These are phyloP conservation scores for Talinum fruticosum DNA, from an alignment of 148 eudicot genomes.

Conservation along the genomic window DNA sequence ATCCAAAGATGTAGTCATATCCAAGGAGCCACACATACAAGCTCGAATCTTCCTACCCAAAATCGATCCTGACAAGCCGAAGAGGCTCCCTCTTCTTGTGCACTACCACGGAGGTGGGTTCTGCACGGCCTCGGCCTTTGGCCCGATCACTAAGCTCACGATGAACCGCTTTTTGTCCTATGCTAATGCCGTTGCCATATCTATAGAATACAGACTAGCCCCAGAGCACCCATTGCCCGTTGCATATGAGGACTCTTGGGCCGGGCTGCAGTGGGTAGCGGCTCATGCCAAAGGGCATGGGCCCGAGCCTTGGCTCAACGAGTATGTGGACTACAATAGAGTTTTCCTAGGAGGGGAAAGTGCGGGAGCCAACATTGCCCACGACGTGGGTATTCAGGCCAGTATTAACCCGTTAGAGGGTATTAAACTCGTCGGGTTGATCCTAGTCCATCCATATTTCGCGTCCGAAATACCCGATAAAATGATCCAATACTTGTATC, in stretches of 20 bases:
- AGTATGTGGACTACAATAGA: conserved; percentile 28
- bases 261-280: conserved; percentile 41
- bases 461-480: conserved; percentile 10
- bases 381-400: conserved; percentile 34
- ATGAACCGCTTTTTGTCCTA: conserved; percentile 18
- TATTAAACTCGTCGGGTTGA: conserved; percentile 23
- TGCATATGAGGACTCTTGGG: conserved; percentile 51
- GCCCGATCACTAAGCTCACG: conserved; percentile 29
- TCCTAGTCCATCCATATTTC: conserved; percentile 43
- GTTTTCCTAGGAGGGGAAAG: conserved; percentile 51
- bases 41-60: conserved; percentile 50
- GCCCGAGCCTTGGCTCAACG: conserved; percentile 41
- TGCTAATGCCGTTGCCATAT: conserved; percentile 28
- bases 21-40: conserved; percentile 12
- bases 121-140: conserved; percentile 26
- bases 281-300: conserved; percentile 32
- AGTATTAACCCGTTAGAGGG: conserved; percentile 11
- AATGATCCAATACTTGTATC: conserved; percentile 6
- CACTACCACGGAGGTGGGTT: conserved; percentile 65
- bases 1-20: conserved; percentile 35
- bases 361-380: conserved; percentile 51
- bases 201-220: conserved; percentile 52
- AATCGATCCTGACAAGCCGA: background rate
- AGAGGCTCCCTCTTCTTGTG: conserved; percentile 45
- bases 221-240: conserved; percentile 52